Conservation (phyloP, 1,139 yeast genomes). For the Wickerhamomyces sp. region DNA sequence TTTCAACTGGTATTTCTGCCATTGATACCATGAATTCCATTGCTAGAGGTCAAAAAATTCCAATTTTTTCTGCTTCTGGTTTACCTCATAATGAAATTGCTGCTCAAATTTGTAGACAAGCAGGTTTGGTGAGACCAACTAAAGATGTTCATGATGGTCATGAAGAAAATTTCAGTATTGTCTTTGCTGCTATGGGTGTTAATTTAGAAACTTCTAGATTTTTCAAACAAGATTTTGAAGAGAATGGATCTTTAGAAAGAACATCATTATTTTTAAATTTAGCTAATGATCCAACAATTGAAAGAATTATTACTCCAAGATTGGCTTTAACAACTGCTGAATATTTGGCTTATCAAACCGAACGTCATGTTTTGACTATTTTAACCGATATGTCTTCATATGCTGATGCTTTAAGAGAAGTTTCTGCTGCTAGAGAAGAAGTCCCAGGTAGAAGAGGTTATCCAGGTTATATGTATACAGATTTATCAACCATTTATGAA, state of each 20-base stretch:
- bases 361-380: slow-evolving; percentile 96
- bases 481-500: slow-evolving; percentile 96
- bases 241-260: slow-evolving; percentile 96
- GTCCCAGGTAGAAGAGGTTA: slow-evolving; percentile 99
- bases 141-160: slow-evolving; percentile 99
- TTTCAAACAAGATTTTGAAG: slow-evolving; percentile 98
- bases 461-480: slow-evolving; percentile 99
- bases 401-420: slow-evolving; percentile 99
- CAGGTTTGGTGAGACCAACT: slow-evolving; percentile 97
- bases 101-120: slow-evolving; percentile 99
- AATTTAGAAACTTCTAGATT: slow-evolving; percentile 87
- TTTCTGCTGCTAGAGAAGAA: slow-evolving; percentile 99
- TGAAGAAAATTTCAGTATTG: slow-evolving; percentile 98
- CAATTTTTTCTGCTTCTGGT: slow-evolving; percentile 98
- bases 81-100: slow-evolving; percentile 99
- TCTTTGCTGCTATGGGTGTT: slow-evolving; percentile 98
- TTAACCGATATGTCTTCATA: slow-evolving; percentile 98
- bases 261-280: slow-evolving; percentile 92
- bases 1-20: slow-evolving; percentile 96
- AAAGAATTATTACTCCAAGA: slow-evolving; percentile 98
- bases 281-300: slow-evolving; percentile 99
- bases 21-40: slow-evolving; percentile 99
- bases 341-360: slow-evolving; percentile 97
- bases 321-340: slow-evolving; percentile 99
- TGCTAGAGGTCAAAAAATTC: slow-evolving; percentile 99